Evolutionary conservation across 139 green algal species (phyloP).

Genomic region (Picochlorum costavermella): DNA sequence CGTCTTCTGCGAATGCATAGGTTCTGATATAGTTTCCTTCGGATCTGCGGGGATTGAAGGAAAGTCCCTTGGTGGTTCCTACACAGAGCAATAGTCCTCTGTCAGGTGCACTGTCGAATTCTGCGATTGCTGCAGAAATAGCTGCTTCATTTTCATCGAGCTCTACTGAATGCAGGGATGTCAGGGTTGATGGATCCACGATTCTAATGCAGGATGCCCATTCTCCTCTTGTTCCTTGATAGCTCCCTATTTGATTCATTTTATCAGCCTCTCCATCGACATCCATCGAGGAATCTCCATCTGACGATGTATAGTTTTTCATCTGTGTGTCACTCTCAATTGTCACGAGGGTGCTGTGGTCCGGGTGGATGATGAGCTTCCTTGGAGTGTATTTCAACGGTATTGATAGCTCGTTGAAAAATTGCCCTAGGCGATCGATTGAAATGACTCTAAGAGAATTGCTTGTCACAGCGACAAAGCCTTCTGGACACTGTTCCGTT

Average conservation of each 20-base stretch:
- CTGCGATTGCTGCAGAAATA: slow-evolving; percentile 50
- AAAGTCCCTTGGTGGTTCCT: slow-evolving; percentile 70
- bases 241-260: slow-evolving; percentile 45
- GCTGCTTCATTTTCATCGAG: slow-evolving; percentile 81
- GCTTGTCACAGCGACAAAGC: slow-evolving; percentile 84
- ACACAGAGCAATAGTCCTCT: slow-evolving; percentile 62
- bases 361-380: slow-evolving; percentile 72
- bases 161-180: slow-evolving; percentile 40
- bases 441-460: slow-evolving; percentile 79
- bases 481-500: slow-evolving; percentile 91
- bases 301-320: slow-evolving; percentile 49
- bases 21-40: slow-evolving; percentile 69
- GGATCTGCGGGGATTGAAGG: slow-evolving; percentile 68
- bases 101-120: slow-evolving; percentile 40
- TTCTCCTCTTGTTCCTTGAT: slow-evolving; percentile 52
- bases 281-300: background rate
- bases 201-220: slow-evolving; percentile 89
- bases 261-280: background rate
- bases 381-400: slow-evolving; percentile 92
- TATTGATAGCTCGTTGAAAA: slow-evolving; percentile 75
- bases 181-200: slow-evolving; percentile 63
- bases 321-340: slow-evolving; percentile 72
- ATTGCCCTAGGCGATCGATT: slow-evolving; percentile 84
- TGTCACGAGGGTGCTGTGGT: slow-evolving; percentile 50
- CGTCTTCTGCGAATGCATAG: slow-evolving; percentile 67